Conservation (phyloP, 2,329 filamentous ascomycete species). For the Aspergillus fischeri region DNA sequence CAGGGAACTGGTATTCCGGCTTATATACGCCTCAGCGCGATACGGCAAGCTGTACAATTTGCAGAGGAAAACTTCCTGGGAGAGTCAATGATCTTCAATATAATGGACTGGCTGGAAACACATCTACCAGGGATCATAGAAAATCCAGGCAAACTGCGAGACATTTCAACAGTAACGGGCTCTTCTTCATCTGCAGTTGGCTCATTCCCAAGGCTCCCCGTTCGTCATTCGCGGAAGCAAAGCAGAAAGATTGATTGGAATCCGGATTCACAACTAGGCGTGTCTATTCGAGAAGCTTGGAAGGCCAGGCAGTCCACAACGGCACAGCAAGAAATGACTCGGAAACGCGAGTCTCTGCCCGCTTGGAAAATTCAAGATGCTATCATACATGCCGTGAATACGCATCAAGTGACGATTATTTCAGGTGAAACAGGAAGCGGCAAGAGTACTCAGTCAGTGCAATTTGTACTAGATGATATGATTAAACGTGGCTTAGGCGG, state of each 20-base stretch:
- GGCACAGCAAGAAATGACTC: slow-evolving; percentile 70
- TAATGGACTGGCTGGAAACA: slow-evolving; percentile 87
- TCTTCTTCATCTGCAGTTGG: slow-evolving; percentile 34
- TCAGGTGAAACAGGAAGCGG: slow-evolving; percentile 95
- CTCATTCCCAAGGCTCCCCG: slow-evolving; percentile 19
- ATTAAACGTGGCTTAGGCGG: slow-evolving; percentile 71
- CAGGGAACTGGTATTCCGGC: slow-evolving; percentile 69
- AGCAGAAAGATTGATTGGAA: slow-evolving; percentile 63
- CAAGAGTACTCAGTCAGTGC: slow-evolving; percentile 94
- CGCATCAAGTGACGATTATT: slow-evolving; percentile 88
- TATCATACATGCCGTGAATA: slow-evolving; percentile 70
- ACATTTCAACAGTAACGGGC: slow-evolving; percentile 75
- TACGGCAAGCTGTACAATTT: slow-evolving; percentile 70
- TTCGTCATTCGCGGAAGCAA: slow-evolving; percentile 34
- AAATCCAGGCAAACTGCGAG: slow-evolving; percentile 74
- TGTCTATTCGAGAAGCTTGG: slow-evolving; percentile 62
- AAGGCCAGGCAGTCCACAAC: slow-evolving; percentile 60
- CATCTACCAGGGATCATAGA: slow-evolving; percentile 79
- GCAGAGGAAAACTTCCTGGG: slow-evolving; percentile 68
- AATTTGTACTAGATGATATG: slow-evolving; percentile 90
- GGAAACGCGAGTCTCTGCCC: slow-evolving; percentile 68
- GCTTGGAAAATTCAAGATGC: slow-evolving; percentile 79
- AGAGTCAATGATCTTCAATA: slow-evolving; percentile 85
- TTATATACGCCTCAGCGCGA: slow-evolving; percentile 86
- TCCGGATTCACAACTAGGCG: slow-evolving; percentile 54